Conservation (phyloP, 1,284 basidiomycete species). For the Tranzscheliella williamsii region DNA sequence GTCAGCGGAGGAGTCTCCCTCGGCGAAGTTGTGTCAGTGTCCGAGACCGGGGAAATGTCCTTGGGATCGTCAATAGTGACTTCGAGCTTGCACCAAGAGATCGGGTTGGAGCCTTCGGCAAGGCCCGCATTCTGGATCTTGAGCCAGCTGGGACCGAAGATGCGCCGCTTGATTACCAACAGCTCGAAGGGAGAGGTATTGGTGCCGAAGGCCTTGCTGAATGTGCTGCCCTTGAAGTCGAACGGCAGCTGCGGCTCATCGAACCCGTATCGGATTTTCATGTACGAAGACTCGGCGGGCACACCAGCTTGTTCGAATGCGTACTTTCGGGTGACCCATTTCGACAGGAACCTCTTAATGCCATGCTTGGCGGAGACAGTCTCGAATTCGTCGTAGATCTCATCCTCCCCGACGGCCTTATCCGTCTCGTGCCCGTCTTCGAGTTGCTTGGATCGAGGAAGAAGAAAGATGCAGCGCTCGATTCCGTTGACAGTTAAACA, state of each 20-base stretch:
- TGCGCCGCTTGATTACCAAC: conserved; percentile 91
- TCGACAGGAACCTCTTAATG: conserved; percentile 71
- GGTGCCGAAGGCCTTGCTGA: conserved; percentile 86
- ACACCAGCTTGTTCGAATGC: conserved; percentile 87
- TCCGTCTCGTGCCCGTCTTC: conserved; percentile 74
- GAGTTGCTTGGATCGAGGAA: conserved; percentile 66
- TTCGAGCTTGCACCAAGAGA: conserved; percentile 72
- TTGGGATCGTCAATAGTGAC: conserved; percentile 83
- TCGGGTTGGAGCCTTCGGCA: conserved; percentile 59
- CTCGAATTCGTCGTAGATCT: conserved; percentile 85
- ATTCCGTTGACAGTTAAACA: conserved; percentile 84
- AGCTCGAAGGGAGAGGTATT: conserved; percentile 91
- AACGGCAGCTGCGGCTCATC: conserved; percentile 65
- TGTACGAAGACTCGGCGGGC: conserved; percentile 81
- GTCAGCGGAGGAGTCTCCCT: conserved; percentile 86
- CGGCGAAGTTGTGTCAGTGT: conserved; percentile 73
- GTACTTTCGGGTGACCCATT: conserved; percentile 84
- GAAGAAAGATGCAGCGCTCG: conserved; percentile 89
- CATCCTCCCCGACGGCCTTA: conserved; percentile 63
- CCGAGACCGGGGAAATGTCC: conserved; percentile 79
- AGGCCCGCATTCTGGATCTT: conserved; percentile 75
- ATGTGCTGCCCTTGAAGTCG: conserved; percentile 77
- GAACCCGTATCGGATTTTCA: conserved; percentile 68
- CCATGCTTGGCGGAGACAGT: conserved; percentile 72
- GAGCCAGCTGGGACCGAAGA: conserved; percentile 99